Conservation (phyloP, 2,329 filamentous ascomycete genomes). For the Raffaelea deltoideospora region DNA sequence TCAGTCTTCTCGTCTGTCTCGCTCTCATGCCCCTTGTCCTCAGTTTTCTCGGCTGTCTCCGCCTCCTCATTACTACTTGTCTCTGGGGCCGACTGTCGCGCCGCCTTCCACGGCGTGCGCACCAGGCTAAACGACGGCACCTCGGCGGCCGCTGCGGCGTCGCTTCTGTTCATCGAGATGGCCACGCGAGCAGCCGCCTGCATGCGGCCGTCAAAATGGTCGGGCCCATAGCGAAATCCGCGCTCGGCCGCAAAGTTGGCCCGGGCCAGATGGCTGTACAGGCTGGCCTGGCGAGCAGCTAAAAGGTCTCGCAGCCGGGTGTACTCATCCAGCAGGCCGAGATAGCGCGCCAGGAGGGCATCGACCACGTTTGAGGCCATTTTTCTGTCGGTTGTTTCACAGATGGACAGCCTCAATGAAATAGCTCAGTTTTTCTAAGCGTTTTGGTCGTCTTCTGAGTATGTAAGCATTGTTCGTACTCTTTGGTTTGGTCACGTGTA, state of each 20-base stretch:
- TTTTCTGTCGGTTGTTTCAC: conserved; percentile 1
- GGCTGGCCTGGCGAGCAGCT: conserved; percentile 33
- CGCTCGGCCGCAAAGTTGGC: conserved; percentile 58
- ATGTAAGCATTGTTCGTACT: too few relatives aligned
- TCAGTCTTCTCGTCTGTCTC: conserved; percentile 4
- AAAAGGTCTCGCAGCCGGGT: conserved; percentile 41
- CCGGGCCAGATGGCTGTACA: conserved; percentile 49
- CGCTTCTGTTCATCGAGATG: conserved; percentile 7
- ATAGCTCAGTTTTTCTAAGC: too few relatives aligned
- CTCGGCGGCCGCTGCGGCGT: too few relatives aligned
- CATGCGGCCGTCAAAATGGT: conserved; percentile 62
- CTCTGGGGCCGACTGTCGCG: not conserved
- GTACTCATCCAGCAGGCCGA: conserved; percentile 53
- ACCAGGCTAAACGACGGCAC: conserved; percentile 5
- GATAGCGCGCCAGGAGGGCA: conserved; percentile 47
- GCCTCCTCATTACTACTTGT: not conserved
- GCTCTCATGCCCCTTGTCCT: not conserved
- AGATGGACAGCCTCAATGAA: too few relatives aligned
- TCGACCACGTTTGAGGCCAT: conserved; percentile 36
- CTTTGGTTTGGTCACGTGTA: too few relatives aligned
- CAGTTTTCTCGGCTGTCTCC: not conserved
- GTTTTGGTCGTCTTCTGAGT: too few relatives aligned
- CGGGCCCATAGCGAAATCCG: conserved; percentile 49
- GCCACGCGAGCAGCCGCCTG: conserved; percentile 37
- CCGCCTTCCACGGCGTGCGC: not conserved